Evolutionary conservation across 2,329 filamentous ascomycete genomes (phyloP), one percentile per base, ranked within the genome.

Genomic region (Fusarium armeniacum): DNA sequence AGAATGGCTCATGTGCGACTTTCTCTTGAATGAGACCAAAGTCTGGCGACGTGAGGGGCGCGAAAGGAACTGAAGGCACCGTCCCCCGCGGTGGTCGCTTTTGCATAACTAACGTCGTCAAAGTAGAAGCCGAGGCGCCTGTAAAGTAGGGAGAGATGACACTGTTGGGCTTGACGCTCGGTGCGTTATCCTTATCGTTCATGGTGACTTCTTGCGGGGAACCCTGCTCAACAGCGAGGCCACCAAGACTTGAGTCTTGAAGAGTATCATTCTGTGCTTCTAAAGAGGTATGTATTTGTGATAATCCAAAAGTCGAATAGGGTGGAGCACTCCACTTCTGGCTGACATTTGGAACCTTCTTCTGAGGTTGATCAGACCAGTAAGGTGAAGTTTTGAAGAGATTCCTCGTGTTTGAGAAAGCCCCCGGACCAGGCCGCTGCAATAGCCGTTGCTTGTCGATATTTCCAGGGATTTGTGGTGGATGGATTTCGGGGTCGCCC

Each of bases 11-110:
- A 51, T 87, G 79, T 3, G 89, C 89, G 18, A 97, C 86, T 68
- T 90, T 86, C 77, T 97, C 94, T 77, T 98, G 94, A 38, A 97
- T 89, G 3, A 98, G 85, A 1, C 94, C 94, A 76, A 97, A 97
- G 8, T 75, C 78, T 0, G 83, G 76, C 0, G 87, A 83, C 10
- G 85, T 84, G 35, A 94, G 86, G 0, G 89, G 86, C 1, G 93
- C 92, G 69, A 95, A 93, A 4, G 87, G 86, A 15, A 90, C 82
- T 26, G 82, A 81, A 0, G 88, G 87, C 11, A 90, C 76, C 3
- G 79, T 83, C 11, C 83, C 83, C 12, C 81, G 78, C 3, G 77
- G 78, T 4, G 82, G 80, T 10, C 81, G 78, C 32, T 76, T 80
- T 28, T 38, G 49, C 36, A 54, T 62, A 10, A 22, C 44, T 9